Percentiles rank a stretch among this genome's conserved stretches.
These are phyloP conservation scores for Lentinula edodes DNA, from an alignment of 768 basidiomycete species.

Conservation along the genomic window DNA sequence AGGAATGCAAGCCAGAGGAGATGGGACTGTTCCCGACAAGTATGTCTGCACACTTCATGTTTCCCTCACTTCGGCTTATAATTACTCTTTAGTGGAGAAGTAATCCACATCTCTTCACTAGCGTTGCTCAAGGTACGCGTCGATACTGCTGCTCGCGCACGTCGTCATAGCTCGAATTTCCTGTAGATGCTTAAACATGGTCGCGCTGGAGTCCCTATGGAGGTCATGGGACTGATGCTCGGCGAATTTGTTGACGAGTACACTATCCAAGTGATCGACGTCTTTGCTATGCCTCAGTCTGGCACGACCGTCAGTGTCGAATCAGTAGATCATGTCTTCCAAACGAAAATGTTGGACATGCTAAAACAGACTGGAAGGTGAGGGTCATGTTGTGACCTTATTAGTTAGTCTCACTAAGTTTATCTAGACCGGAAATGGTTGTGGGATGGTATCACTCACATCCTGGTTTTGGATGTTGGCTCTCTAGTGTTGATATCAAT, in stretches of 20 bases:
- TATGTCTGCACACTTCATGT: constrained; percentile 23
- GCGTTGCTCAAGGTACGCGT: constrained; percentile 85
- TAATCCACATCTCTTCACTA: constrained; percentile 94
- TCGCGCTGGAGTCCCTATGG: constrained; percentile 97
- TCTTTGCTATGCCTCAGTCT: constrained; percentile 98
- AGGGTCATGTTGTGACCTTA: constrained; percentile 20
- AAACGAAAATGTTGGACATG: constrained; percentile 98
- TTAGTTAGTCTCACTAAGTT: constrained; percentile 7
- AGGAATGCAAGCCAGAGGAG: constrained; percentile 36
- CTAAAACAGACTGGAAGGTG: constrained; percentile 97
- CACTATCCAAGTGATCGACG: constrained; percentile 90
- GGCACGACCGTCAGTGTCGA: constrained; percentile 97
- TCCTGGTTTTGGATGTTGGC: constrained; percentile 99
- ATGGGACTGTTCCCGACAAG: constrained; percentile 71
- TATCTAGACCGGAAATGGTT: constrained; percentile 83
- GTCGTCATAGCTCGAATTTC: not conserved
- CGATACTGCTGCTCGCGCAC: not conserved
- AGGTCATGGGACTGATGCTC: constrained; percentile 98
- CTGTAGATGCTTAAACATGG: constrained; percentile 97
- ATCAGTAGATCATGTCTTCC: constrained; percentile 98
- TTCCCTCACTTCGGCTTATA: not conserved
- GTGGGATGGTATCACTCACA: constrained; percentile 99
- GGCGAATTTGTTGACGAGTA: constrained; percentile 99
- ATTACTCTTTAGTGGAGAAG: constrained; percentile 63
- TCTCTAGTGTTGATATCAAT: constrained; percentile 98